phyloP scores from a whole-genome alignment of 148 eudicot genomes.

The Rhododendron molle region DNA sequence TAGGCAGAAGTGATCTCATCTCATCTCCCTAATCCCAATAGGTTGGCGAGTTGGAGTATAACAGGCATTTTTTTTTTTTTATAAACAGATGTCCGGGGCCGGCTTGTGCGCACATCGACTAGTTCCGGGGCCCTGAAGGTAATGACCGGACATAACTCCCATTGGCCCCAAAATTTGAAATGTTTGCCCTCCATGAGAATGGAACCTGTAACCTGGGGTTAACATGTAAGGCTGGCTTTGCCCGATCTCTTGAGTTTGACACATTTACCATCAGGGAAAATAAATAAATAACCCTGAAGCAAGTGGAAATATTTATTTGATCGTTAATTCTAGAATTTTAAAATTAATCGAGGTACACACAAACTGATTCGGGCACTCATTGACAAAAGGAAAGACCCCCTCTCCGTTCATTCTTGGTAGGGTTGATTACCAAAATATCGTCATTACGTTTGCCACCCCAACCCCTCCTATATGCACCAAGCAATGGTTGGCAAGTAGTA shows the following conservation, averaged over 20 bases:
- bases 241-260: not conserved
- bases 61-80: too few species aligned
- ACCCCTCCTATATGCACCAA: not conserved
- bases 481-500: not conserved
- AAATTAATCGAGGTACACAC: not conserved
- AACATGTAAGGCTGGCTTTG: not conserved
- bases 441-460: not conserved
- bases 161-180: too few species aligned
- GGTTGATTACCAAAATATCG: not conserved
- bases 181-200: too few species aligned
- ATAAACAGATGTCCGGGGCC: too few species aligned
- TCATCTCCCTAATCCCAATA: not conserved
- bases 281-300: not conserved
- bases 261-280: not conserved
- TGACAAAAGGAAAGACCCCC: not conserved
- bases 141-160: too few species aligned
- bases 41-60: not conserved
- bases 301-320: not conserved
- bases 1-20: not conserved
- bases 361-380: not conserved
- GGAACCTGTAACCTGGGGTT: too few species aligned
- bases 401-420: not conserved
- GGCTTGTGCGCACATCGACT: too few species aligned
- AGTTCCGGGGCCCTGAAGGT: too few species aligned
- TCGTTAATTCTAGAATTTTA: not conserved